phyloP scores from a whole-genome alignment of 2,329 filamentous ascomycete species.

The Pseudogymnoascus sp. region DNA sequence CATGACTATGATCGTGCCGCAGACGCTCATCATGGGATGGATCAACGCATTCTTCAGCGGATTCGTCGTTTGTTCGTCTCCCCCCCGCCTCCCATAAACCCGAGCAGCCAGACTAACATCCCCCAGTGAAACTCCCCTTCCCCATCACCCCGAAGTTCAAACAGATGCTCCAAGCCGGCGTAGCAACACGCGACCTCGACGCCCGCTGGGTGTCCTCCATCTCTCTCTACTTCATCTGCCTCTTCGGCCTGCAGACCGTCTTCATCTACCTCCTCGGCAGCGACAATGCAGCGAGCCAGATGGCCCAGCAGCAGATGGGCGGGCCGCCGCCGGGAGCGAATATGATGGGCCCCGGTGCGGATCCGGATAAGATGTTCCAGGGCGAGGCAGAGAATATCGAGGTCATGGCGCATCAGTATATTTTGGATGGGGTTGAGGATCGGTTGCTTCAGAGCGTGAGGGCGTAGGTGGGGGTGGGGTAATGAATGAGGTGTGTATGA shows the following conservation, averaged over 20 bases:
- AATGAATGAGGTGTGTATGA: neutral
- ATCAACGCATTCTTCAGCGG: constrained; percentile 99
- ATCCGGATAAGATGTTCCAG: constrained; percentile 90
- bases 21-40: constrained; percentile 99
- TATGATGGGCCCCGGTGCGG: constrained; percentile 85
- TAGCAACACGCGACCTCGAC: constrained; percentile 91
- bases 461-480: constrained; percentile 13
- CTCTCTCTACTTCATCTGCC: constrained; percentile 97
- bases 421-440: constrained; percentile 80
- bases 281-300: constrained; percentile 90
- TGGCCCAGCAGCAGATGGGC: constrained; percentile 73
- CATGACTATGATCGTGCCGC: constrained; percentile 99
- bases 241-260: constrained; percentile 92
- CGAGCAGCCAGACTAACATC: neutral
- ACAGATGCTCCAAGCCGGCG: constrained; percentile 96
- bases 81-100: constrained; percentile 11
- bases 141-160: constrained; percentile 98
- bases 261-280: constrained; percentile 95
- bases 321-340: constrained; percentile 47
- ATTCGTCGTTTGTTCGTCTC: constrained; percentile 79
- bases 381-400: constrained; percentile 92
- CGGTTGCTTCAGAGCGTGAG: constrained; percentile 53
- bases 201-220: constrained; percentile 97
- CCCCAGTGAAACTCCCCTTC: constrained; percentile 84
- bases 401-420: constrained; percentile 87